Conservation (phyloP, 352 stramenopile genomes). For the Plasmopara halstedii region DNA sequence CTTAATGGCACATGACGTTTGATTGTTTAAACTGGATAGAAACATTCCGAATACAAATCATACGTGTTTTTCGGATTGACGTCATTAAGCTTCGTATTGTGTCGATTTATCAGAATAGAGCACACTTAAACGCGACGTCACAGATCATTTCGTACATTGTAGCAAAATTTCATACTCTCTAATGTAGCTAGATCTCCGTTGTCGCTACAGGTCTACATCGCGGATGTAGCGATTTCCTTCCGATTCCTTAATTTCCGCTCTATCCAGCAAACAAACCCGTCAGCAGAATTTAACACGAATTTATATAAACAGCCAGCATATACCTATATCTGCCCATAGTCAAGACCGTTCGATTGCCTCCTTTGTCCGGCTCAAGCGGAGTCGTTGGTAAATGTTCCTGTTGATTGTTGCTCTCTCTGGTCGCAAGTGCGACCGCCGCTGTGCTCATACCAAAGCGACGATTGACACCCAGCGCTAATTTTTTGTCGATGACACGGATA, state of each 20-base stretch:
- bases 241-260: constrained; percentile 84
- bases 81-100: neutral
- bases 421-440: constrained; percentile 6
- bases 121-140: too few species aligned
- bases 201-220: constrained; percentile 60
- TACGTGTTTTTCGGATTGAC: constrained; percentile 2
- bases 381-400: constrained; percentile 16
- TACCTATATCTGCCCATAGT: constrained; percentile 81
- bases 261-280: constrained; percentile 10
- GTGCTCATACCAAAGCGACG: constrained; percentile 58
- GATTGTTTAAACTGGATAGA: constrained; percentile 8
- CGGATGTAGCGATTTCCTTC: constrained; percentile 86
- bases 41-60: constrained; percentile 8
- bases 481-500: constrained; percentile 81
- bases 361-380: constrained; percentile 39
- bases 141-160: too few species aligned
- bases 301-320: neutral
- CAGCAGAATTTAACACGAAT: neutral
- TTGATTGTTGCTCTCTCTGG: constrained; percentile 30
- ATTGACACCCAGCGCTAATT: constrained; percentile 63
- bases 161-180: too few species aligned
- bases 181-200: too few species aligned
- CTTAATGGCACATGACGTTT: too few species aligned
- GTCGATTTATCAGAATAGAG: too few species aligned
- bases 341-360: constrained; percentile 58